Conservation (phyloP, 306 rosid genomes). For the Castanea mollissima region DNA sequence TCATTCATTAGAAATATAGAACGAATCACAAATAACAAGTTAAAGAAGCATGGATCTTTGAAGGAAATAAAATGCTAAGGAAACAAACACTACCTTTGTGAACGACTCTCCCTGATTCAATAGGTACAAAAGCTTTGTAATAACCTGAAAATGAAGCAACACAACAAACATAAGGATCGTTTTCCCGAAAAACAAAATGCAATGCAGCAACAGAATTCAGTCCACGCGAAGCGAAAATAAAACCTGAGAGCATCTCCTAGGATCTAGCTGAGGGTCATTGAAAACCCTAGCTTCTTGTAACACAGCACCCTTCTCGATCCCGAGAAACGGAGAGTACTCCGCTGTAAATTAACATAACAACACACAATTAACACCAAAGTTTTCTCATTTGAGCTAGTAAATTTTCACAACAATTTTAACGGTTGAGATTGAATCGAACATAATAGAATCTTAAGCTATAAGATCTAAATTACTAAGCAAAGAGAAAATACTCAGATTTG, state of each 20-base stretch:
- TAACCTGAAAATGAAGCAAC: slow-evolving; percentile 55
- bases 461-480: slow-evolving; percentile 32
- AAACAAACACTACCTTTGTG: slow-evolving; percentile 65
- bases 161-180: slow-evolving; percentile 24
- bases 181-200: neutral
- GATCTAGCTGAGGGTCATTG: slow-evolving; percentile 93
- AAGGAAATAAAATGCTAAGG: neutral
- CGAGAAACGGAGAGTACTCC: slow-evolving; percentile 88
- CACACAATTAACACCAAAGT: slow-evolving; percentile 18
- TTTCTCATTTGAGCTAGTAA: neutral
- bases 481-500: slow-evolving; percentile 16
- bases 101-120: slow-evolving; percentile 91
- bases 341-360: slow-evolving; percentile 40
- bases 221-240: slow-evolving; percentile 5
- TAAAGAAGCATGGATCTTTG: slow-evolving; percentile 15
- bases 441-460: slow-evolving; percentile 14
- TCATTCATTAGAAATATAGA: neutral
- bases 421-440: neutral
- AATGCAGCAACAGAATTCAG: neutral
- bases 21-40: neutral
- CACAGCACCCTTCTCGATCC: slow-evolving; percentile 96
- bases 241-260: slow-evolving; percentile 99
- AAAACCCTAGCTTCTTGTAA: slow-evolving; percentile 99
- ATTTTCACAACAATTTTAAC: neutral
- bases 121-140: slow-evolving; percentile 89